phyloP scores from a whole-genome alignment of 306 rosid genomes.

The Citrullus colocynthis region DNA sequence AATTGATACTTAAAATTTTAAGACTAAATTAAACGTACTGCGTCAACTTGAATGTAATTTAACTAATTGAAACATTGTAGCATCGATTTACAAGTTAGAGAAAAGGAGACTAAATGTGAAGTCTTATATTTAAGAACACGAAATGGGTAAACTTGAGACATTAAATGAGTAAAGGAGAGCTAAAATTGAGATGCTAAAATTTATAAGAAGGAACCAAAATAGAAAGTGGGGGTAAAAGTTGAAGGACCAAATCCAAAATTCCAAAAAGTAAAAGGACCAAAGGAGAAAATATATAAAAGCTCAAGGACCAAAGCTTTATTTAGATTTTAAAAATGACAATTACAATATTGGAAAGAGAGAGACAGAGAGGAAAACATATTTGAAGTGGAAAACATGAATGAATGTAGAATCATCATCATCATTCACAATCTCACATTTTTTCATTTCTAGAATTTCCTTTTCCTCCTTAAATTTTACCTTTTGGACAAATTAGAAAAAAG shows the following conservation, averaged over 20 bases:
- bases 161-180: too few relatives aligned
- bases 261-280: background rate
- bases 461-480: background rate
- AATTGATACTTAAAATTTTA: too few relatives aligned
- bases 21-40: too few relatives aligned
- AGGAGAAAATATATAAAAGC: background rate
- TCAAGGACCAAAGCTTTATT: background rate
- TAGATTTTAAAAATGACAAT: background rate
- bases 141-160: too few relatives aligned
- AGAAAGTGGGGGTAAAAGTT: too few relatives aligned
- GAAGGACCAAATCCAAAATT: background rate
- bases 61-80: too few relatives aligned
- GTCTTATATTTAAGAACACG: too few relatives aligned
- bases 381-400: background rate
- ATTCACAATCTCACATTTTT: conserved; percentile 5
- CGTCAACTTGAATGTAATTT: too few relatives aligned
- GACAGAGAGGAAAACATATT: background rate
- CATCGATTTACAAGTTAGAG: too few relatives aligned
- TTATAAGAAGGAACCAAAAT: too few relatives aligned
- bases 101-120: too few relatives aligned
- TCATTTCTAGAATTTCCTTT: background rate
- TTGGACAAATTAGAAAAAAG: background rate
- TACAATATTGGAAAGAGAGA: background rate
- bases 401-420: background rate
- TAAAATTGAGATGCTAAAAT: too few relatives aligned